Conservation (phyloP, 768 basidiomycete genomes). For the Gymnopilus junonius region DNA sequence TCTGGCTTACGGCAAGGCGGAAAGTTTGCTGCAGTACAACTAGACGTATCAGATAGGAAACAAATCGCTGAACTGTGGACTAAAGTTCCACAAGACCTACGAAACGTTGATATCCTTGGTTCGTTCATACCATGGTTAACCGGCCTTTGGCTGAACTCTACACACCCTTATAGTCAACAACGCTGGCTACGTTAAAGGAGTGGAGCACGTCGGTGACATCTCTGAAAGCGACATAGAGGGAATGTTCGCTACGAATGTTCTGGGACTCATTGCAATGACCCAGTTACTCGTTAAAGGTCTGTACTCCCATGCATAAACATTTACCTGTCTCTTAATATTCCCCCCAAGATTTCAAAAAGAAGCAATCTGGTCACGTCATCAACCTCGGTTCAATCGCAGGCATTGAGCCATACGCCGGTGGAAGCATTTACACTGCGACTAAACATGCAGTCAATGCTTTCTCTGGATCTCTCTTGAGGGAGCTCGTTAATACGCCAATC, state of each 20-base stretch:
- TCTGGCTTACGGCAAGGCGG: conserved; percentile 79
- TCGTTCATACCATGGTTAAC: not conserved
- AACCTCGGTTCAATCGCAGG: conserved; percentile 95
- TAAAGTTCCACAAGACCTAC: conserved; percentile 71
- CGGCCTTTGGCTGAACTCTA: not conserved
- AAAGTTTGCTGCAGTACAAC: conserved; percentile 67
- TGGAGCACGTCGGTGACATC: conserved; percentile 86
- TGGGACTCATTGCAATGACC: conserved; percentile 84
- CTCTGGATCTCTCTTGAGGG: conserved; percentile 77
- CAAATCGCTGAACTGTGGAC: conserved; percentile 74
- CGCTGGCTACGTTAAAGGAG: conserved; percentile 90
- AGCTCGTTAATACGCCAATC: conserved; percentile 91
- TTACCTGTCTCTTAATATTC: not conserved
- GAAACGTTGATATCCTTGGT: conserved; percentile 86
- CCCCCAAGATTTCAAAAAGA: conserved; percentile 74
- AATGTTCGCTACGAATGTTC: conserved; percentile 83
- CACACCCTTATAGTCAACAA: conserved; percentile 47
- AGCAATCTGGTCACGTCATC: conserved; percentile 86
- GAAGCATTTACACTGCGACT: conserved; percentile 92
- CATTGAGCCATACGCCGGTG: conserved; percentile 86
- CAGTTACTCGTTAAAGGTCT: conserved; percentile 71
- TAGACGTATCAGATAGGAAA: conserved; percentile 81
- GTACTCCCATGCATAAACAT: not conserved
- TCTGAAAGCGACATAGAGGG: conserved; percentile 77
- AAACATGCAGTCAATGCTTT: conserved; percentile 89